Percentiles rank a stretch among this genome's conserved stretches.
Conservation (phyloP, 306 rosid genomes). For the Rosa persica region DNA sequence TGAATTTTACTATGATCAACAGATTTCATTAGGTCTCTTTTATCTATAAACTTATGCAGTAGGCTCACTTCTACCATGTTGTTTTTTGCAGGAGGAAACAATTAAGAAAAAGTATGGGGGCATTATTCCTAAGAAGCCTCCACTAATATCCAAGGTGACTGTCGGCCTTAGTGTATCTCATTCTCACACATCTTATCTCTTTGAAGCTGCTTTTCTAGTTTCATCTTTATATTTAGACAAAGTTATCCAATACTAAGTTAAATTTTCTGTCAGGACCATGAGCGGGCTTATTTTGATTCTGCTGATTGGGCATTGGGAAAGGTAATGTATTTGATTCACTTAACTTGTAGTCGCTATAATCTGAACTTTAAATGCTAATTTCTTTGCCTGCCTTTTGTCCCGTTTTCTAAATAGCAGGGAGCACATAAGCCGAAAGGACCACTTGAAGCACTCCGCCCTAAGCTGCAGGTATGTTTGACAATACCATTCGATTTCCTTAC, state of each 20-base stretch:
- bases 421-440: conserved; percentile 96
- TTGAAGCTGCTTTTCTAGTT: background rate
- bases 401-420: conserved; percentile 61
- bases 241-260: conserved; percentile 21
- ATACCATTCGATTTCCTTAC: background rate
- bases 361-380: conserved; percentile 29
- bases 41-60: conserved; percentile 14
- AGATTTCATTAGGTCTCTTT: conserved; percentile 1
- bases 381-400: conserved; percentile 25
- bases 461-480: conserved; percentile 71
- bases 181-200: background rate
- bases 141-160: conserved; percentile 88
- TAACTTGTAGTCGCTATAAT: conserved; percentile 2
- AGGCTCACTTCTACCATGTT: conserved; percentile 22
- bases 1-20: conserved; percentile 1
- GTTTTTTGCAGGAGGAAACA: conserved; percentile 61
- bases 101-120: conserved; percentile 95
- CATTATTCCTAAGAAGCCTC: conserved; percentile 81
- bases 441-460: conserved; percentile 95
- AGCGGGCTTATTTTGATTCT: conserved; percentile 94
- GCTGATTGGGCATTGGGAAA: conserved; percentile 99
- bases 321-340: conserved; percentile 45
- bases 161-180: conserved; percentile 3
- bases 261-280: conserved; percentile 75
- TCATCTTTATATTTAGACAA: background rate